These are phyloP conservation scores for Teratosphaeria pseudoeucalypti DNA, from an alignment of 2,329 filamentous ascomycete genomes.

Conservation along the genomic window DNA sequence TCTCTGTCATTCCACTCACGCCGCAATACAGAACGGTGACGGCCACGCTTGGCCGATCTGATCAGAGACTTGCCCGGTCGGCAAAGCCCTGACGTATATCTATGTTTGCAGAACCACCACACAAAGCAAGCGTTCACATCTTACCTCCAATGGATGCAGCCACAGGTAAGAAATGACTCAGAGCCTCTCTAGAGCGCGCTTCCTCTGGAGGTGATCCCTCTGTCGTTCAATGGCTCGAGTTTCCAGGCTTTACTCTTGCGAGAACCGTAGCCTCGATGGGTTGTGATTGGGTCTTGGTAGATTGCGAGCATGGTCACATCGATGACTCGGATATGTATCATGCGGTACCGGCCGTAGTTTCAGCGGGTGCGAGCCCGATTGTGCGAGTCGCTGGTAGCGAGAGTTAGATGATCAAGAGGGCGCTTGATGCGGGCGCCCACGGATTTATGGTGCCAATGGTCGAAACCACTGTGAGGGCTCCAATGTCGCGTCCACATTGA, in stretches of 20 bases:
- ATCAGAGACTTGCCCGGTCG: background rate
- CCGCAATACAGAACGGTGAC: background rate
- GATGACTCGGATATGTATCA: slow-evolving; percentile 46
- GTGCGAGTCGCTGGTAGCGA: slow-evolving; percentile 45
- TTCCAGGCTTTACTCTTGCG: slow-evolving; percentile 10
- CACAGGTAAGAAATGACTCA: slow-evolving; percentile 5
- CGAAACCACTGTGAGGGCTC: slow-evolving; percentile 26
- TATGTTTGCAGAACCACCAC: background rate
- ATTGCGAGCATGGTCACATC: slow-evolving; percentile 49
- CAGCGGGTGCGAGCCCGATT: slow-evolving; percentile 33
- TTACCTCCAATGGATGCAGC: background rate
- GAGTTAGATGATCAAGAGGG: slow-evolving; percentile 53
- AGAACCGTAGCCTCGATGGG: slow-evolving; percentile 7
- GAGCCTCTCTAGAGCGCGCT: slow-evolving; percentile 6
- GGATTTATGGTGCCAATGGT: slow-evolving; percentile 37
- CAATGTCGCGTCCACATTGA: background rate
- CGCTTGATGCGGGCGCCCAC: slow-evolving; percentile 50
- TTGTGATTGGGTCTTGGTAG: slow-evolving; percentile 28
- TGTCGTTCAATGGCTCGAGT: slow-evolving; percentile 10
- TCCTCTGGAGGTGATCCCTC: slow-evolving; percentile 4
- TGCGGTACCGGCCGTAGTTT: slow-evolving; percentile 40
- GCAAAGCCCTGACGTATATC: background rate
- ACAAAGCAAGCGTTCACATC: background rate
- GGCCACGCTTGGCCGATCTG: background rate
- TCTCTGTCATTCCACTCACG: background rate